A percentile compares a stretch with the other conserved stretches of the same genome.
phyloP scores from a whole-genome alignment of 2,329 filamentous ascomycete species.

The Exophiala xenobiotica region DNA sequence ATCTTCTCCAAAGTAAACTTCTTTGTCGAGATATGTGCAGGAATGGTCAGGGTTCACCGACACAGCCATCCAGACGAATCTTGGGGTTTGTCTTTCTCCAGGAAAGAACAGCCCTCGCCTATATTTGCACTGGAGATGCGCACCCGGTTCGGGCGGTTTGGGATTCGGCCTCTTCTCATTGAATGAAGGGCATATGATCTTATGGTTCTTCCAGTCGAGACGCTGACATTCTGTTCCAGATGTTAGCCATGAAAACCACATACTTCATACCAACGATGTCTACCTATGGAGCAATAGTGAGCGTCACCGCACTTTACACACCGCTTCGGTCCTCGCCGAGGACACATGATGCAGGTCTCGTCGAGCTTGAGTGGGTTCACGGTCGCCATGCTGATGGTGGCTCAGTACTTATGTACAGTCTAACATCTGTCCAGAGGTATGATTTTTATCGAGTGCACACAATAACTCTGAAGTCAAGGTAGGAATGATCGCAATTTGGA shows the following conservation, averaged over 20 bases:
- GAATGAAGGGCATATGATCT: constrained; percentile 9
- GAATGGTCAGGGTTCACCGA: background rate
- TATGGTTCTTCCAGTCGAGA: constrained; percentile 10
- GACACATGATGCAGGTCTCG: constrained; percentile 11
- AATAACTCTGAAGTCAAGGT: too few species aligned
- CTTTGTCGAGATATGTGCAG: background rate
- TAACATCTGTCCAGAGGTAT: too few species aligned
- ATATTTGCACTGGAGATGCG: background rate
- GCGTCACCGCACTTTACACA: constrained; percentile 3
- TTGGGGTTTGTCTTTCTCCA: background rate
- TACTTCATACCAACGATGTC: background rate
- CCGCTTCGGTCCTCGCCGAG: background rate
- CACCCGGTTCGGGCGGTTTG: too few species aligned
- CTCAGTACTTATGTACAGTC: too few species aligned
- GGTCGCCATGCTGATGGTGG: too few species aligned
- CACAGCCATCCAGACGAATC: constrained; percentile 1
- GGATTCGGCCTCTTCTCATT: background rate
- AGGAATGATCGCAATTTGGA: too few species aligned
- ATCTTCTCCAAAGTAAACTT: background rate
- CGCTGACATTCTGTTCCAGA: constrained; percentile 4
- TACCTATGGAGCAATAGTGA: constrained; percentile 4
- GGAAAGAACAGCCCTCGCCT: constrained; percentile 7
- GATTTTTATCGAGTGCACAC: too few species aligned
- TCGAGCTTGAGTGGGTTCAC: too few species aligned
- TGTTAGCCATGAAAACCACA: background rate